Evolutionary conservation across 768 basidiomycete genomes (phyloP), one percentile per base, ranked within the genome.

Genomic region (Tubosaeta sp.): DNA sequence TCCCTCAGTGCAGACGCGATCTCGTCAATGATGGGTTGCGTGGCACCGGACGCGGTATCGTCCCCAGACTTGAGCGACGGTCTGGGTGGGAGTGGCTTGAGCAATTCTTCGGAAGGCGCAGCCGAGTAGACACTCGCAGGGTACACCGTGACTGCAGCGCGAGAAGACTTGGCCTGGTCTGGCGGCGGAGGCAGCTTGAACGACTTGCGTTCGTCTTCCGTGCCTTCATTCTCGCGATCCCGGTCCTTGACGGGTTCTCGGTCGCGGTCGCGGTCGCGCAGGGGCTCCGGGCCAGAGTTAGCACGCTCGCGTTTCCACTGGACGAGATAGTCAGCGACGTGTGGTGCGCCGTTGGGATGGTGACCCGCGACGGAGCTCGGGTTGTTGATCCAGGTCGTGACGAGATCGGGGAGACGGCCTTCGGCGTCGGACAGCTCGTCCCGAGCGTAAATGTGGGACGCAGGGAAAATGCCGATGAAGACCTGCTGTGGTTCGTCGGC

Each of bases 1-100:
- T 98, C 95, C 35, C 95, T 84, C 41, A 98, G 73, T 0, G 95
- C 95, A 8, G 92, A 95, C 0, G 95, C 91, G 58, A 98, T 95
- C 74, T 98, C 95, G 71, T 98, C 95, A 46, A 98, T 84, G 64
- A 98, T 86, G 10, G 95, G 95, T 64, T 97, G 94, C 3, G 69
- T 73, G 19, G 78, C 76, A 10, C 95, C 95, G 0, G 87, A 85
- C 4, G 81, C 78, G 2, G 95, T 98, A 60, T 97, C 95, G 65
- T 97, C 95, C 34, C 91, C 92, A 10, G 92, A 91, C 57, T 94
- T 95, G 44, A 97, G 79, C n/a, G 88, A 91, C 6, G 95, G 95
- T 41, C 97, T 82, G 4, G 92, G 94, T 9, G 92, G 93, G 6
- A 87, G 74, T 2, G 85, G 87, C 65, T 92, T 90, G 59, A 79